Percentiles rank a stretch among this genome's conserved stretches.
phyloP scores from a whole-genome alignment of 2,329 filamentous ascomycete genomes.

The Aspergillus bombycis region DNA sequence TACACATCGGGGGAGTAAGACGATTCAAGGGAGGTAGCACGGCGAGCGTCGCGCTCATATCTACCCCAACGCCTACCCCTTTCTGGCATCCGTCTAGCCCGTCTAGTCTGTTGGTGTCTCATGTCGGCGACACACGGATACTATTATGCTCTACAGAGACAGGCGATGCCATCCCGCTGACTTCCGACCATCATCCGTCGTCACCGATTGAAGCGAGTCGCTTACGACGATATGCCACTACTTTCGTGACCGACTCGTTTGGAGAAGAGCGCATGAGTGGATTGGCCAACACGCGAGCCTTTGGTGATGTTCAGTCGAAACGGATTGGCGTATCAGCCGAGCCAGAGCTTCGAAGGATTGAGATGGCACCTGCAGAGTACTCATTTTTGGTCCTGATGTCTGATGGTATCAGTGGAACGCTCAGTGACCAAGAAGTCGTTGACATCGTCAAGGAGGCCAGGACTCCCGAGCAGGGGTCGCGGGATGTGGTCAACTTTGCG shows the following conservation, averaged over 20 bases:
- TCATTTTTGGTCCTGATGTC: conserved; percentile 85
- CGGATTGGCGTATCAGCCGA: conserved; percentile 93
- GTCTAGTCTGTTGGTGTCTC: conserved; percentile 80
- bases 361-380: conserved; percentile 82
- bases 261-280: conserved; percentile 95
- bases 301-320: conserved; percentile 90
- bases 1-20: conserved; percentile 68
- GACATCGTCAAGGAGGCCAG: conserved; percentile 92
- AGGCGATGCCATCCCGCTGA: conserved; percentile 77
- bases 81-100: conserved; percentile 93
- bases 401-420: conserved; percentile 83
- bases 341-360: conserved; percentile 79
- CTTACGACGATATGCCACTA: conserved; percentile 80
- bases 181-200: conserved; percentile 91
- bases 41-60: conserved; percentile 85
- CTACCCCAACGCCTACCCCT: conserved; percentile 84
- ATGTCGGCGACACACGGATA: conserved; percentile 91
- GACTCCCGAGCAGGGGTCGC: conserved; percentile 84
- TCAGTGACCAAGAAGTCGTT: conserved; percentile 92
- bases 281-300: conserved; percentile 89
- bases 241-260: conserved; percentile 93
- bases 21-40: conserved; percentile 95
- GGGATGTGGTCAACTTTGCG: conserved; percentile 80
- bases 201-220: conserved; percentile 80
- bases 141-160: conserved; percentile 85